phyloP scores from a whole-genome alignment of 1,139 yeast species.

The Spathaspora jeffriesii region DNA sequence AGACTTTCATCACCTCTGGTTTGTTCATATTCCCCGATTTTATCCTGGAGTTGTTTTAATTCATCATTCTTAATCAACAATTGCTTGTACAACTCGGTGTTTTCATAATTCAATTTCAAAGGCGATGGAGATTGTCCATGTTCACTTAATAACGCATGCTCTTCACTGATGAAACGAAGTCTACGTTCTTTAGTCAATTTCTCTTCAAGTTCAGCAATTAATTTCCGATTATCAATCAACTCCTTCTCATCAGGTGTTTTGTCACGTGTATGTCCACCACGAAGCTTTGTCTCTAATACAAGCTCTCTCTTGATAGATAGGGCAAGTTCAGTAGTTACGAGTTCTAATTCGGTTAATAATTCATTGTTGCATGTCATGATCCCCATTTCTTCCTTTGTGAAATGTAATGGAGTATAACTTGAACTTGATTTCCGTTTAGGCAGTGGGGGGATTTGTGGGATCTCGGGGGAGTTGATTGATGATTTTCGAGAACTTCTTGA shows the following conservation, averaged over 20 bases:
- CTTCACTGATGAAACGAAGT: constrained; percentile 68
- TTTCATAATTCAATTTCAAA: constrained; percentile 57
- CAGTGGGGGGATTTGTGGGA: constrained; percentile 10
- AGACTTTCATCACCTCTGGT: constrained; percentile 22
- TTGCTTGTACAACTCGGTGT: constrained; percentile 51
- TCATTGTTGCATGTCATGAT: constrained; percentile 60
- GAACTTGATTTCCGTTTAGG: constrained; percentile 6
- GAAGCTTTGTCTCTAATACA: constrained; percentile 51
- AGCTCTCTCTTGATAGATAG: constrained; percentile 70
- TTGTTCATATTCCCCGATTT: constrained; percentile 32
- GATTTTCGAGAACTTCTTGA: constrained; percentile 24
- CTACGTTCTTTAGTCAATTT: constrained; percentile 65
- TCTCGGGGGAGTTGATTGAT: constrained; percentile 3
- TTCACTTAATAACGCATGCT: constrained; percentile 59
- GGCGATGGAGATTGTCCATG: constrained; percentile 56
- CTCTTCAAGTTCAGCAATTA: constrained; percentile 54
- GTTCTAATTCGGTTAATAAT: constrained; percentile 60
- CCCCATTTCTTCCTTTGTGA: constrained; percentile 63
- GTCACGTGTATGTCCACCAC: neutral
- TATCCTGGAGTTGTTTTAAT: constrained; percentile 44
- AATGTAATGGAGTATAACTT: constrained; percentile 17
- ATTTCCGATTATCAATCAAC: constrained; percentile 42
- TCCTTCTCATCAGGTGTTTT: constrained; percentile 25
- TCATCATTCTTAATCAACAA: constrained; percentile 49
- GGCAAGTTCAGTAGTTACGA: constrained; percentile 72